phyloP scores from a whole-genome alignment of 371 early-diverging fungal species.

The Fennellomyces sp. region DNA sequence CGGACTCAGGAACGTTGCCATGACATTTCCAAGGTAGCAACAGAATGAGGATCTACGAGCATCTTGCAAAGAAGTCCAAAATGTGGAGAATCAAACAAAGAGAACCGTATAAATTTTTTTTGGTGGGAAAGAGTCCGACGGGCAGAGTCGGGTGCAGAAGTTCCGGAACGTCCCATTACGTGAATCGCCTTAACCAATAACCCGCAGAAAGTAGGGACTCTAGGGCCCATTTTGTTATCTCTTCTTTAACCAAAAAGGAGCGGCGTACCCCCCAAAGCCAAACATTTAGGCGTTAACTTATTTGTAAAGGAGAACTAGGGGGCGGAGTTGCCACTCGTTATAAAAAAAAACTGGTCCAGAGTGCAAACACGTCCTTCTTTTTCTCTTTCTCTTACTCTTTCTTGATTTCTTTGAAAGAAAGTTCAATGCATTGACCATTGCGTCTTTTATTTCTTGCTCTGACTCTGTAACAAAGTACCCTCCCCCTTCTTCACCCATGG shows the following conservation, averaged over 20 bases:
- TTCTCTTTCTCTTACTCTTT: background rate
- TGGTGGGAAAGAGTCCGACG: background rate
- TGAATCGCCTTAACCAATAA: conserved; percentile 9
- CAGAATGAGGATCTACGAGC: too few species aligned
- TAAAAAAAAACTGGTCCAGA: background rate
- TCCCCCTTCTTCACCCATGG: conserved; percentile 1
- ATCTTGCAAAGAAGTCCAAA: too few species aligned
- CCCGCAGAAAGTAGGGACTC: conserved; percentile 1
- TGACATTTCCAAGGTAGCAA: too few species aligned
- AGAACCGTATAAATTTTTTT: background rate
- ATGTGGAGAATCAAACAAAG: background rate
- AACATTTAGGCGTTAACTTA: conserved; percentile 2
- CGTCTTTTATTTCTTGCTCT: background rate
- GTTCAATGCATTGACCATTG: conserved; percentile 6
- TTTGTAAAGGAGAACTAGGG: background rate
- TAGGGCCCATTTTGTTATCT: conserved; percentile 2
- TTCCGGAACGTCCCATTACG: conserved; percentile 9
- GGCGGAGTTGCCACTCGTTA: background rate
- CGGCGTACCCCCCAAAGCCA: background rate
- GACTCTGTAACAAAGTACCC: background rate
- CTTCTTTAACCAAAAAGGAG: background rate
- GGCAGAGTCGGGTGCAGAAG: conserved; percentile 9
- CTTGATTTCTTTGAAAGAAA: background rate
- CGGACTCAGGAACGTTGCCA: too few species aligned
- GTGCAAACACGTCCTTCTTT: background rate